phyloP scores from a whole-genome alignment of 2,329 filamentous ascomycete genomes.

The Penicillium sp. region DNA sequence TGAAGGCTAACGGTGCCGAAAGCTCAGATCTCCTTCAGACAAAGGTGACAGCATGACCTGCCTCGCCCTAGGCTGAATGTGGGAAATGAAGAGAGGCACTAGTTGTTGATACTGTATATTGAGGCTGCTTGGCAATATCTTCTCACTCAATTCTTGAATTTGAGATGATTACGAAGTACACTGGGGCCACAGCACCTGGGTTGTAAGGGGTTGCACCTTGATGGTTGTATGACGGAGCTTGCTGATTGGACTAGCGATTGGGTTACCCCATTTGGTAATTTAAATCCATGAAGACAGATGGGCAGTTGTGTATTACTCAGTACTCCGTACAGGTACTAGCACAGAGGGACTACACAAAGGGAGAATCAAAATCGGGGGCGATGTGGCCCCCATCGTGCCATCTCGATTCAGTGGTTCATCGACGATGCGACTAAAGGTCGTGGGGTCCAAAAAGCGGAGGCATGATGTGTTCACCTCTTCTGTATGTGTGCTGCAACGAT shows the following conservation, averaged over 20 bases:
- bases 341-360: no score
- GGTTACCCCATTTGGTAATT: background rate
- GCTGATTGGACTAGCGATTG: background rate
- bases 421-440: no score
- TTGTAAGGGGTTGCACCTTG: background rate
- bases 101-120: constrained; percentile 8
- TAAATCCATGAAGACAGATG: background rate
- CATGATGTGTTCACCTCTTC: background rate
- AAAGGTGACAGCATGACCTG: constrained; percentile 4
- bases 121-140: background rate
- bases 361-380: no score
- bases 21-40: constrained; percentile 6
- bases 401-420: no score
- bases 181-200: background rate
- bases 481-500: background rate
- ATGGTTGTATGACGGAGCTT: constrained; percentile 1
- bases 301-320: background rate
- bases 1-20: background rate
- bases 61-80: constrained; percentile 2
- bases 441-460: constrained; percentile 12
- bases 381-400: no score
- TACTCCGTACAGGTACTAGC: background rate
- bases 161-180: background rate
- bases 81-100: background rate
- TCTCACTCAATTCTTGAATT: background rate